Evolutionary conservation across 768 basidiomycete species (phyloP), one percentile per base, ranked within the genome.

Genomic region (Chlorophyllum brunneum): DNA sequence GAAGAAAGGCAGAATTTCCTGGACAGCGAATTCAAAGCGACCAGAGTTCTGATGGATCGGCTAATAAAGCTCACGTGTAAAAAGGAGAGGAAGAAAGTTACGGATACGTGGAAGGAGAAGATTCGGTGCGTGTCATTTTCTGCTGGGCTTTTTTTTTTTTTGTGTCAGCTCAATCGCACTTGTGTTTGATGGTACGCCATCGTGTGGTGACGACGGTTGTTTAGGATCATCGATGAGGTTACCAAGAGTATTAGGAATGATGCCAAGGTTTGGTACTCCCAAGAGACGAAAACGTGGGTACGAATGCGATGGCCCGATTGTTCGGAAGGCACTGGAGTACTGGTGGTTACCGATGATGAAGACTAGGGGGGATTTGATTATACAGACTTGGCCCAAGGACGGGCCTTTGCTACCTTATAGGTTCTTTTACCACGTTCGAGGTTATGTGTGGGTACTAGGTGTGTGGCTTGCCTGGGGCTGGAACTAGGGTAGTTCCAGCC

Each of bases 301-400:
- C 65, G 58, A 53, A 61, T 65, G 40, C 65, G 66, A 31, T 82
- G 81, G 81, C 79, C 78, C 16, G 72, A 70, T 41, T 71, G 68
- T 52, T 60, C 63, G 46, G 67, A 70, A 41, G 70, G 73, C 31
- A 65, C 65, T 18, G 69, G 72, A 36, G 68, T 81, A 51, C 62
- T 81, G 48, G 71, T 76, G 31, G 63, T 81, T 57, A 81, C 78
- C 60, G 78, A 79, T 57, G 77, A 78, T 47, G 75, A 77, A 55
- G 72, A 72, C 22, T 69, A 73, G n/a, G n/a, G 37, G 24, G 64
- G 23, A 40, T 7, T 38, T 26, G 18, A 38, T 38, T 20, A 38
- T n/a, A 18, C 66, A 34, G 62, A 62, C n/a, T 34, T 61, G 62
- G 31, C 16, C 24, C 6, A 4, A 26, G 16, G 13, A 27, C 22